Evolutionary conservation across 148 eudicot species (phyloP).

Genomic region (Nyssa sinensis): DNA sequence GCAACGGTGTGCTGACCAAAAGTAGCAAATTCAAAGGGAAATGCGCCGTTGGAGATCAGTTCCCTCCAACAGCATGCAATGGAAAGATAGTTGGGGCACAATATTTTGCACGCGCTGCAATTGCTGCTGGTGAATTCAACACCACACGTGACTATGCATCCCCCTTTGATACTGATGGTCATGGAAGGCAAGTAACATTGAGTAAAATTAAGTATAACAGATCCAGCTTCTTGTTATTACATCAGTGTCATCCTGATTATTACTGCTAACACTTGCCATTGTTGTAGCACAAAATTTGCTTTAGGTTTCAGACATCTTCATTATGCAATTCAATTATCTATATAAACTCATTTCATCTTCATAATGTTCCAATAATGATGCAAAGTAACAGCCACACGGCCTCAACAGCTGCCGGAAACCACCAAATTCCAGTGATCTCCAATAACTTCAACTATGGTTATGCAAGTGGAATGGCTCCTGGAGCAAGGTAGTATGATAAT

Average conservation of each 20-base stretch:
- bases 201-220: not conserved
- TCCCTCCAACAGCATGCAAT: conserved; percentile 53
- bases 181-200: conserved; percentile 61
- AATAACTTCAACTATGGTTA: conserved; percentile 63
- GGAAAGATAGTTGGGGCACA: conserved; percentile 76
- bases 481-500: conserved; percentile 46
- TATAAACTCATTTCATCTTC: not conserved
- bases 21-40: conserved; percentile 47
- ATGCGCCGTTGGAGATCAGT: conserved; percentile 48
- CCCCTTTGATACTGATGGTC: conserved; percentile 76
- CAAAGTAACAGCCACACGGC: conserved; percentile 56
- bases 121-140: conserved; percentile 63
- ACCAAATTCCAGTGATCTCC: conserved; percentile 44
- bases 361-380: conserved; percentile 1
- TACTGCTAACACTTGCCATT: too few species aligned
- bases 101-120: conserved; percentile 63
- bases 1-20: conserved; percentile 9
- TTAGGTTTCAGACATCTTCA: not conserved
- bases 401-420: conserved; percentile 65
- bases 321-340: not conserved
- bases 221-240: too few species aligned
- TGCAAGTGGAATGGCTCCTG: conserved; percentile 83
- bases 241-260: too few species aligned
- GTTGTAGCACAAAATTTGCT: too few species aligned
- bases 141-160: conserved; percentile 64